Percentiles rank a stretch among this genome's conserved stretches.
Evolutionary conservation across 2,329 filamentous ascomycete species (phyloP).

Genomic region (Trichoderma koningiopsis): DNA sequence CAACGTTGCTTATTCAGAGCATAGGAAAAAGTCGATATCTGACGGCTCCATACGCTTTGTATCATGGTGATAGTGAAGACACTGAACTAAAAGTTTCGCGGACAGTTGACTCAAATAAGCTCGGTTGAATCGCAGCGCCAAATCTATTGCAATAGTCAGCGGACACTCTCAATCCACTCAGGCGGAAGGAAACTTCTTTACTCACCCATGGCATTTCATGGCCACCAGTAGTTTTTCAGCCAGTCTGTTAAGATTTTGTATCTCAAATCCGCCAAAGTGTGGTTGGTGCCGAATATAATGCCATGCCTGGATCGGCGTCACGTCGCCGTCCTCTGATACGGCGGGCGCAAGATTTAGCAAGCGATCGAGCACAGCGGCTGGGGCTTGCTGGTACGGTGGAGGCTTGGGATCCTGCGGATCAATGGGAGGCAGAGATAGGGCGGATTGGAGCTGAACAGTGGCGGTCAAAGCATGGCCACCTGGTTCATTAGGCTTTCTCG

Average conservation of each 20-base stretch:
- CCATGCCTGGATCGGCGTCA: conserved; percentile 46
- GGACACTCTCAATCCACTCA: not conserved
- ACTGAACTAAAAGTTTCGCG: not conserved
- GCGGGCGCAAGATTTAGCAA: conserved; percentile 32
- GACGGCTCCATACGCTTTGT: not conserved
- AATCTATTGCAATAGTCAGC: conserved; percentile 7
- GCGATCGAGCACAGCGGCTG: conserved; percentile 31
- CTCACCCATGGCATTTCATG: conserved; percentile 43
- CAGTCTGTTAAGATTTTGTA: conserved; percentile 34
- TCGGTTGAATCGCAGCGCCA: conserved; percentile 11
- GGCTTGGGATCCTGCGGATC: conserved; percentile 17
- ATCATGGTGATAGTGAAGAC: not conserved
- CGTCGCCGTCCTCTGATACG: conserved; percentile 38
- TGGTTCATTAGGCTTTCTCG: conserved; percentile 32
- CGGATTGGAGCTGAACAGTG: conserved; percentile 29
- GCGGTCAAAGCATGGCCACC: conserved; percentile 35
- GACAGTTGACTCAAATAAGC: conserved; percentile 2
- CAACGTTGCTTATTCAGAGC: not conserved
- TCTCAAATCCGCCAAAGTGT: conserved; percentile 36
- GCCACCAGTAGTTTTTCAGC: conserved; percentile 35
- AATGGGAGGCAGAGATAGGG: not conserved
- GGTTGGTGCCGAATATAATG: conserved; percentile 38
- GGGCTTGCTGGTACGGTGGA: conserved; percentile 26
- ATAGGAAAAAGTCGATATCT: too few relatives aligned
- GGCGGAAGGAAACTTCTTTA: not conserved